Conservation (phyloP, 805 yeast species). For the Metschnikowia colocasiae region DNA sequence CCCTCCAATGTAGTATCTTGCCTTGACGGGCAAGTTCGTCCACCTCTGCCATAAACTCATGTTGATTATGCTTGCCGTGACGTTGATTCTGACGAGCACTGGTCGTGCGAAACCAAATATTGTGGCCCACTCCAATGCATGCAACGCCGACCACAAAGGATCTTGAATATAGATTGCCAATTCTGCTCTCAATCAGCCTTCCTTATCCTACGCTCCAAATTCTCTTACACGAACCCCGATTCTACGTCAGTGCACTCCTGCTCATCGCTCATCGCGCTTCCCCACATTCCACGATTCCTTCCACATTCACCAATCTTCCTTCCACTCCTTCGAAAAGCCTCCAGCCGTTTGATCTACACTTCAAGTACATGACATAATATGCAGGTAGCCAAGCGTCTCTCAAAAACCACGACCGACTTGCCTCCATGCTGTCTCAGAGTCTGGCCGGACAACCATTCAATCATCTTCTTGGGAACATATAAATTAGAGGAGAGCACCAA, state of each 20-base stretch:
- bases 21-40: conserved; percentile 40
- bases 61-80: neutral
- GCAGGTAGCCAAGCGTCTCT: conserved; percentile 10
- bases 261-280: conserved; percentile 5
- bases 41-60: conserved; percentile 35
- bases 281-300: neutral
- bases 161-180: no score
- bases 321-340: neutral
- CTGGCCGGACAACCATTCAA: conserved; percentile 45
- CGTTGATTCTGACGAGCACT: neutral
- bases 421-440: conserved; percentile 85
- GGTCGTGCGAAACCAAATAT: conserved; percentile 11
- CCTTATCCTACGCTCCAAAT: neutral
- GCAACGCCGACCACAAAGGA: no score
- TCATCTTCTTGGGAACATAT: conserved; percentile 75
- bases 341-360: neutral
- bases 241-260: neutral
- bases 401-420: conserved; percentile 40
- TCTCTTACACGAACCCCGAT: neutral
- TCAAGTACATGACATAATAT: neutral
- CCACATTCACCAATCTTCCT: no score
- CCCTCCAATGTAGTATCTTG: conserved; percentile 38
- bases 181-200: no score
- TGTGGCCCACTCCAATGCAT: neutral
- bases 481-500: conserved; percentile 57